A percentile compares a stretch with the other conserved stretches of the same genome.
phyloP scores from a whole-genome alignment of 2,329 filamentous ascomycete species.

The Stachybotrys echinatus region DNA sequence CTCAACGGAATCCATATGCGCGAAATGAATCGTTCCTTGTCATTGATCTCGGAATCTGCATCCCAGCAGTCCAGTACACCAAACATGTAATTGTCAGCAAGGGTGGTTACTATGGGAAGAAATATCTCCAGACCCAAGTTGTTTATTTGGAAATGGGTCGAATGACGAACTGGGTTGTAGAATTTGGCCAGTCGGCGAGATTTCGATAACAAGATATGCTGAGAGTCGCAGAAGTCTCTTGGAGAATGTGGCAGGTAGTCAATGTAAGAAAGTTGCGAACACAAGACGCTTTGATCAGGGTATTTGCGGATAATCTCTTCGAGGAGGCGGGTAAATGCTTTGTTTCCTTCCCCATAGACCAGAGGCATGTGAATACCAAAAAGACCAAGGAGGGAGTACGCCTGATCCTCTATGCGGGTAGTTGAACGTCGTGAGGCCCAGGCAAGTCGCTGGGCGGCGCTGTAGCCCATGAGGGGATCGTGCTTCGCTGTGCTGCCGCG shows the following conservation, averaged over 20 bases:
- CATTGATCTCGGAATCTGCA: too few species aligned
- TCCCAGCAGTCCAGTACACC: too few species aligned
- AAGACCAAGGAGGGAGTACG: conserved; percentile 22
- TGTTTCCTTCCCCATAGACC: conserved; percentile 1
- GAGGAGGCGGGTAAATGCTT: not conserved
- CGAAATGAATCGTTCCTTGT: too few species aligned
- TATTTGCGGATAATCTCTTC: conserved; percentile 1
- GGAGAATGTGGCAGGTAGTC: conserved; percentile 1
- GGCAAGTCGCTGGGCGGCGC: conserved; percentile 16
- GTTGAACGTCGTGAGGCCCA: conserved; percentile 20
- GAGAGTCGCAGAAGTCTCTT: not conserved
- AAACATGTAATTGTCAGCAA: too few species aligned
- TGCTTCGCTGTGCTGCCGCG: conserved; percentile 3
- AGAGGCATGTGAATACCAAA: conserved; percentile 10
- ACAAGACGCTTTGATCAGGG: not conserved
- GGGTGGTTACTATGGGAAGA: too few species aligned
- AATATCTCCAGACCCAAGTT: too few species aligned
- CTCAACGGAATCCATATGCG: too few species aligned
- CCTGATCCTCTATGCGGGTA: conserved; percentile 15
- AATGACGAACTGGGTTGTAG: not conserved
- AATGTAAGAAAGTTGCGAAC: conserved; percentile 1
- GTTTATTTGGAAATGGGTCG: conserved; percentile 1
- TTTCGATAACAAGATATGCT: not conserved
- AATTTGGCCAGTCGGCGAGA: not conserved
- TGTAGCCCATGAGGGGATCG: conserved; percentile 3